A percentile compares a stretch with the other conserved stretches of the same genome.
Conservation (phyloP, 352 stramenopile species). For the Plasmopara viticola region DNA sequence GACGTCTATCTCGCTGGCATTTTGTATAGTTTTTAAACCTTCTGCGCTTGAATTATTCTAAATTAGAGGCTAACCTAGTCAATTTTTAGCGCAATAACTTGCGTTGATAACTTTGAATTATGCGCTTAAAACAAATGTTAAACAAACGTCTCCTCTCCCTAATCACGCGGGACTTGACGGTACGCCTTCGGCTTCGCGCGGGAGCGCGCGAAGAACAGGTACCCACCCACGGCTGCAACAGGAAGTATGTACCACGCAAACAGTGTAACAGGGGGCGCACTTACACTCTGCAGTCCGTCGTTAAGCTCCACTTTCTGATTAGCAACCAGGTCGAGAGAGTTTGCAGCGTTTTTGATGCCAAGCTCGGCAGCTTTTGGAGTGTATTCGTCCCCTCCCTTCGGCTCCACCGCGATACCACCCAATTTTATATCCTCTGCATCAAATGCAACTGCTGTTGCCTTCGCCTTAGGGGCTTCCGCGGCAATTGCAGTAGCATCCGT, state of each 20-base stretch:
- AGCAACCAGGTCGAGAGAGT: constrained; percentile 40
- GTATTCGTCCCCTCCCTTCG: constrained; percentile 33
- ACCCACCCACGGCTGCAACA: constrained; percentile 51
- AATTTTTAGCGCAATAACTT: too few relatives aligned
- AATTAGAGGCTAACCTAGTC: too few relatives aligned
- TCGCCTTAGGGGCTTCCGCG: constrained; percentile 8
- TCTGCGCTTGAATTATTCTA: too few relatives aligned
- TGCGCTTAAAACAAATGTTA: too few relatives aligned
- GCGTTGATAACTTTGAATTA: too few relatives aligned
- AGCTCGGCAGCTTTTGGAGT: constrained; percentile 62
- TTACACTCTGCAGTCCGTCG: constrained; percentile 38
- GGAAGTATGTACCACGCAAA: constrained; percentile 80
- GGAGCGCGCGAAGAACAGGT: constrained; percentile 58
- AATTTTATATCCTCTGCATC: constrained; percentile 6
- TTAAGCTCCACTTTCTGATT: constrained; percentile 32
- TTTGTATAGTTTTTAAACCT: too few relatives aligned
- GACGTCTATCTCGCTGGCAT: too few relatives aligned
- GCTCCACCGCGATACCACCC: constrained; percentile 16
- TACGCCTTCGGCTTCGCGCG: constrained; percentile 36
- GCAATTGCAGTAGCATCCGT: constrained; percentile 2
- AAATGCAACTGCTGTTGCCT: neutral
- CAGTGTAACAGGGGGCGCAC: constrained; percentile 53
- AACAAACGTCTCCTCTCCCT: too few relatives aligned
- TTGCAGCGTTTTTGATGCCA: constrained; percentile 56
- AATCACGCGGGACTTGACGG: constrained; percentile 27